These are phyloP conservation scores for Theobroma grandiflorum DNA, from an alignment of 441 rosid species.

Conservation along the genomic window DNA sequence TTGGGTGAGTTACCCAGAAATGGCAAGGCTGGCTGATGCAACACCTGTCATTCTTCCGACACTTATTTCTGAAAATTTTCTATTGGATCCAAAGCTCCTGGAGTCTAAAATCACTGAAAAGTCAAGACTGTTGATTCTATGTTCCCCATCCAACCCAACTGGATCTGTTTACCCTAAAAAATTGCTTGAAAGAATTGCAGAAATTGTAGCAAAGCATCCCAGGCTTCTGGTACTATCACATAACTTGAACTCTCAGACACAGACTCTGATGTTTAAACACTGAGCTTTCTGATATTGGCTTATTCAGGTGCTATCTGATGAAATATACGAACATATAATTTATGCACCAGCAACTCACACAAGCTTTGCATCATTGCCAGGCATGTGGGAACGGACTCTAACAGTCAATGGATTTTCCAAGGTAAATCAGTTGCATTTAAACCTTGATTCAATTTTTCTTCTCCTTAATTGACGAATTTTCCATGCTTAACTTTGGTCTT, in stretches of 20 bases:
- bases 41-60: constrained; percentile 93
- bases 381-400: constrained; percentile 94
- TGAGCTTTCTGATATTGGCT: constrained; percentile 28
- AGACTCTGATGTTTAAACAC: constrained; percentile 14
- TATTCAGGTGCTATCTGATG: constrained; percentile 90
- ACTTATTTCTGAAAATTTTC: constrained; percentile 73
- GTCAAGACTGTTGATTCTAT: constrained; percentile 87
- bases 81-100: constrained; percentile 83
- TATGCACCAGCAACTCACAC: constrained; percentile 90
- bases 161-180: constrained; percentile 94
- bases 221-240: constrained; percentile 77
- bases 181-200: constrained; percentile 90
- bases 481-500: neutral
- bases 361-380: constrained; percentile 96
- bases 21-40: constrained; percentile 93
- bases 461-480: constrained; percentile 16
- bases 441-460: constrained; percentile 1
- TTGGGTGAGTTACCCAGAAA: constrained; percentile 99
- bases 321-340: constrained; percentile 94
- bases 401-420: constrained; percentile 97
- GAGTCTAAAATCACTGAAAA: constrained; percentile 77
- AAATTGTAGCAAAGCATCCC: constrained; percentile 87
- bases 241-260: constrained; percentile 19
- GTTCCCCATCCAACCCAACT: constrained; percentile 98
- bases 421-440: constrained; percentile 50